phyloP scores from a whole-genome alignment of 768 basidiomycete genomes.

The Phaffia australis region DNA sequence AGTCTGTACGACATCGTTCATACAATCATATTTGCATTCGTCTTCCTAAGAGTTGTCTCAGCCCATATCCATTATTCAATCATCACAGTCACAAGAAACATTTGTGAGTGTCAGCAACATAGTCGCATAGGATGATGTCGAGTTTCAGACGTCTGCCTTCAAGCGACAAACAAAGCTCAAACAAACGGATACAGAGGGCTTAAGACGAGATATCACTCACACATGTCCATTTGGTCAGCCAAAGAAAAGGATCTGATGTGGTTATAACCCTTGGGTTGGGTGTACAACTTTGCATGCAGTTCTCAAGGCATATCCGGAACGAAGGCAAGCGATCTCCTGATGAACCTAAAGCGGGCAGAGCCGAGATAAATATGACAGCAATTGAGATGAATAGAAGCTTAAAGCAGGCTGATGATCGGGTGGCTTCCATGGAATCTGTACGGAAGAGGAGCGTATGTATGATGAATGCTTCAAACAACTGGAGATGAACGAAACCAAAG shows the following conservation, averaged over 20 bases:
- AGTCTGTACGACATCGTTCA: conserved; percentile 44
- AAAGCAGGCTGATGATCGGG: too few species aligned
- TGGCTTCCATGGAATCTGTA: too few species aligned
- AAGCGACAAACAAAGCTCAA: too few species aligned
- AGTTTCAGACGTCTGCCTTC: too few species aligned
- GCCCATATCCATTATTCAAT: conserved; percentile 51
- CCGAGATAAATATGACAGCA: neutral
- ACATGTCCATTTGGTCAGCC: conserved; percentile 45
- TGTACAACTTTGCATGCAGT: conserved; percentile 44
- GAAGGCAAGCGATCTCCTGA: conserved; percentile 52
- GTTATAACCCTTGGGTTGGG: conserved; percentile 42
- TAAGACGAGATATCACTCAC: too few species aligned
- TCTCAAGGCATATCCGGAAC: conserved; percentile 47
- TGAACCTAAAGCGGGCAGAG: conserved; percentile 42
- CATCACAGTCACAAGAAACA: too few species aligned
- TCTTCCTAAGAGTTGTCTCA: conserved; percentile 37
- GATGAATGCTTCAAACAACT: too few species aligned
- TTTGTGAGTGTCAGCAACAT: too few species aligned
- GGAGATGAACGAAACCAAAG: too few species aligned
- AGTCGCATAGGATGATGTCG: too few species aligned
- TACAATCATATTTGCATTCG: conserved; percentile 82
- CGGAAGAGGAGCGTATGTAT: too few species aligned
- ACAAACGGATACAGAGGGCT: too few species aligned
- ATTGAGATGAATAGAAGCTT: neutral
- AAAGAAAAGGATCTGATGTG: conserved; percentile 43